phyloP scores from a whole-genome alignment of 768 basidiomycete genomes.

The Boletus reticulatus region DNA sequence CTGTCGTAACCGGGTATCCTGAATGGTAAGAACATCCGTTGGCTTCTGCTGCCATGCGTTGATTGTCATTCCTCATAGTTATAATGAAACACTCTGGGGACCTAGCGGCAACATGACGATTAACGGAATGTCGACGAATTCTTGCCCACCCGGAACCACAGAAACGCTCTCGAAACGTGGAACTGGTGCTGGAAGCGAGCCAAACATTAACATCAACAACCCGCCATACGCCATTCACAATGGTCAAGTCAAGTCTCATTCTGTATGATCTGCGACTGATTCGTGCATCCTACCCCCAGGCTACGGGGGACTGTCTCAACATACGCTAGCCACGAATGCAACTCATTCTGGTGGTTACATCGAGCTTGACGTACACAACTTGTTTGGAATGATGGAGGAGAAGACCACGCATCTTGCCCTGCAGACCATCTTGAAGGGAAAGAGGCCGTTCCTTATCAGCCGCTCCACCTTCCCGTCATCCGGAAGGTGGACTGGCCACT shows the following conservation, averaged over 20 bases:
- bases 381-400: constrained; percentile 73
- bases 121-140: constrained; percentile 60
- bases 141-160: constrained; percentile 20
- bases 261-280: background rate
- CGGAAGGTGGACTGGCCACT: constrained; percentile 71
- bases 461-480: constrained; percentile 68
- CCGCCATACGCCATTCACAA: constrained; percentile 76
- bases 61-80: constrained; percentile 37
- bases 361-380: constrained; percentile 68
- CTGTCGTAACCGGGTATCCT: constrained; percentile 55
- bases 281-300: constrained; percentile 33
- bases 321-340: constrained; percentile 68
- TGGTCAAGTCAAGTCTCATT: constrained; percentile 37
- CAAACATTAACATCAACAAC: constrained; percentile 47
- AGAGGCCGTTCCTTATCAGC: constrained; percentile 69
- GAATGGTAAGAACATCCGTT: constrained; percentile 49
- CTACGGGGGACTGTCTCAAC: constrained; percentile 47
- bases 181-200: constrained; percentile 48
- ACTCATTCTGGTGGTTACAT: constrained; percentile 60
- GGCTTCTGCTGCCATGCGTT: background rate
- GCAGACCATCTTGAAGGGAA: constrained; percentile 49
- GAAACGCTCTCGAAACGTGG: constrained; percentile 38
- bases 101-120: constrained; percentile 75
- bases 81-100: constrained; percentile 59
- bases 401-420: constrained; percentile 62